These are phyloP conservation scores for Auxenochlorella pyrenoidosa DNA, from an alignment of 139 green algal species.

Conservation along the genomic window DNA sequence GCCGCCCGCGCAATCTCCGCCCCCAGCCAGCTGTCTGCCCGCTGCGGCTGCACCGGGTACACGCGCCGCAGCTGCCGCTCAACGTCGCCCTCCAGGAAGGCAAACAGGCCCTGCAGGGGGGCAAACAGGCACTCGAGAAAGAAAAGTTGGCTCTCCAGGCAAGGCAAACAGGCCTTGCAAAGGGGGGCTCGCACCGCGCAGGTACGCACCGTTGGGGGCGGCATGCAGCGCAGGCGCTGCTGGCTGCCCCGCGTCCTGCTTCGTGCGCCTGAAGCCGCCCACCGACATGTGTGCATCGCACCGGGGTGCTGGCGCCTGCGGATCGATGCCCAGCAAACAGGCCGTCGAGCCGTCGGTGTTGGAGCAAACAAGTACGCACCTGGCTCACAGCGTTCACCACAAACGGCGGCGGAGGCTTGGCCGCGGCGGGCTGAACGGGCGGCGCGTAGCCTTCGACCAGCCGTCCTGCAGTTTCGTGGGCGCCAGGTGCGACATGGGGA, in stretches of 20 bases:
- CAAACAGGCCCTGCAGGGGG: conserved; percentile 53
- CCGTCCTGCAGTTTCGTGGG: conserved; percentile 50
- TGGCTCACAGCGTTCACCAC: conserved; percentile 52
- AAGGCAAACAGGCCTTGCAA: too few species aligned
- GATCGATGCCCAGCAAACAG: too few species aligned
- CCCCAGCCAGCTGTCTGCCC: conserved; percentile 84
- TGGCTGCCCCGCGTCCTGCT: too few species aligned
- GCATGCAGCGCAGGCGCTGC: too few species aligned
- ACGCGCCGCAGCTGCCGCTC: conserved; percentile 65
- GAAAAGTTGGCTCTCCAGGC: too few species aligned
- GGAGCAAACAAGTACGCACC: not conserved
- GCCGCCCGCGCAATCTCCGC: conserved; percentile 79
- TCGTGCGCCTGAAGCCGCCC: too few species aligned
- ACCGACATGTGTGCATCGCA: too few species aligned
- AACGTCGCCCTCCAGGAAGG: conserved; percentile 72
- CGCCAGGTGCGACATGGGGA: too few species aligned
- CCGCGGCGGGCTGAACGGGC: not conserved
- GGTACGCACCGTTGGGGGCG: too few species aligned
- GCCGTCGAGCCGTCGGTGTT: too few species aligned
- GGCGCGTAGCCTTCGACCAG: conserved; percentile 43
- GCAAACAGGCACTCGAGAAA: not conserved
- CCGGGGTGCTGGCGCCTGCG: too few species aligned
- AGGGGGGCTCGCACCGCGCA: too few species aligned
- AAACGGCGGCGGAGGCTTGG: conserved; percentile 39
- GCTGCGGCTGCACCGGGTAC: conserved; percentile 77